Evolutionary conservation across 208 protist genomes (phyloP), one percentile per base, ranked within the genome.

Genomic region (Crithidia sp.): DNA sequence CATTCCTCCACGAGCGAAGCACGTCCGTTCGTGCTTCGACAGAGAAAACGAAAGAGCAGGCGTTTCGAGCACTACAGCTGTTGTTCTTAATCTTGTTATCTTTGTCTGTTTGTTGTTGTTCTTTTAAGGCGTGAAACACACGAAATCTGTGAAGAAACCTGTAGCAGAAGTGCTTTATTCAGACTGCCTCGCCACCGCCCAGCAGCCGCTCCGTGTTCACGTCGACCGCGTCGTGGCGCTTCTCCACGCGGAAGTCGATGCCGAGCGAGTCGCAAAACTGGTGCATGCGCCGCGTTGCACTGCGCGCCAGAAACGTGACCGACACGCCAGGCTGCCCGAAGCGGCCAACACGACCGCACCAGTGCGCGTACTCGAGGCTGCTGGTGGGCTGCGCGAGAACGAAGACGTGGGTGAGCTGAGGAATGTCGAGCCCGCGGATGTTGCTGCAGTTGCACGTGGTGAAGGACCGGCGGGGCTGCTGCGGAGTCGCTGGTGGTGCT

Each of bases 311-410:
- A 37, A 96, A 70, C 16, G 84, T 88, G 54, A 92, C 64, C 9
- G 90, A 83, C 1, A 89, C 81, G 10, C 92, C 92, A 12, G 47
- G 49, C 10, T 43, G 59, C 3, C 90, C 92, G 57, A 96, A 81
- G 66, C 92, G 86, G 28, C 92, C 92, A 2, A 96, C 92, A 10
- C 92, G 90, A 3, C 92, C 92, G 47, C 87, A 92, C 88, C 90
- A 96, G 67, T 96, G 92, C 47, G 86, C 87, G 70, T 93, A 95
- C 77, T 96, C 92, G 53, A 88, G 60, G 17, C 82, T 78, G 14
- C 71, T 90, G 16, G 77, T 52, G 0, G 92, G 88, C 14, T 71
- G 71, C 10, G 87, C 85, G 7, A 95, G 71, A 43, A 95, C 89
- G 55, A 94, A 62, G 5, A 95, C 90, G 77, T 95, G 88, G 13